A percentile compares a stretch with the other conserved stretches of the same genome.
These are phyloP conservation scores for Basipetospora chlamydospora DNA, from an alignment of 2,329 filamentous ascomycete species.

Conservation along the genomic window DNA sequence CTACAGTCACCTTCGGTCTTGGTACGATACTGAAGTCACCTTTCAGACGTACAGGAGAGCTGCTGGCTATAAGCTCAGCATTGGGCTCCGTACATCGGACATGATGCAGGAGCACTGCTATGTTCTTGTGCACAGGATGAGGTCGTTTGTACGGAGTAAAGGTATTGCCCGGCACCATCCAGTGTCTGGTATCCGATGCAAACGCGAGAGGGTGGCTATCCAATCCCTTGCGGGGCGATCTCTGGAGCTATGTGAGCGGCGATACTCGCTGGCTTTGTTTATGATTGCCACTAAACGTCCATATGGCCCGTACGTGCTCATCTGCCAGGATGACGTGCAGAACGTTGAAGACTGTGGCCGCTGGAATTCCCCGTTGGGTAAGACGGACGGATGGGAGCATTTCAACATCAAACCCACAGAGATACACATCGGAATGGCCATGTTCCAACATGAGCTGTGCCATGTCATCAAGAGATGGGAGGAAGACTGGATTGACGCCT, in stretches of 20 bases:
- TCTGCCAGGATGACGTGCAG: neutral
- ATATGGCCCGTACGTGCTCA: neutral
- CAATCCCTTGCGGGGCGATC: neutral
- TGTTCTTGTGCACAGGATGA: no score
- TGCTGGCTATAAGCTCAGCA: no score
- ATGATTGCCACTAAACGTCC: neutral
- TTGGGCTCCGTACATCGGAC: no score
- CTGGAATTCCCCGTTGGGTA: no score
- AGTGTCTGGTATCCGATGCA: neutral
- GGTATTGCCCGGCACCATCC: no score
- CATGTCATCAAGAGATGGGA: neutral
- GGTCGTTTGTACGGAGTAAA: no score
- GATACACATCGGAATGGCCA: neutral
- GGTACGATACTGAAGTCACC: no score
- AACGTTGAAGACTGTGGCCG: neutral
- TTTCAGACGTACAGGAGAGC: no score
- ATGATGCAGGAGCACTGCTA: no score
- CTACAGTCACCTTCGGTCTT: no score
- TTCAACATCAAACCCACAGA: neutral
- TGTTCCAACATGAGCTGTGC: neutral
- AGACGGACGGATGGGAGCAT: no score
- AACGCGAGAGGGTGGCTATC: neutral
- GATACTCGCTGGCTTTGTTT: neutral
- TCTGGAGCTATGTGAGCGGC: neutral
- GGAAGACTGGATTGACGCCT: neutral